Evolutionary conservation across 805 yeast genomes (phyloP).

Genomic region (Hanseniaspora valbyensis): DNA sequence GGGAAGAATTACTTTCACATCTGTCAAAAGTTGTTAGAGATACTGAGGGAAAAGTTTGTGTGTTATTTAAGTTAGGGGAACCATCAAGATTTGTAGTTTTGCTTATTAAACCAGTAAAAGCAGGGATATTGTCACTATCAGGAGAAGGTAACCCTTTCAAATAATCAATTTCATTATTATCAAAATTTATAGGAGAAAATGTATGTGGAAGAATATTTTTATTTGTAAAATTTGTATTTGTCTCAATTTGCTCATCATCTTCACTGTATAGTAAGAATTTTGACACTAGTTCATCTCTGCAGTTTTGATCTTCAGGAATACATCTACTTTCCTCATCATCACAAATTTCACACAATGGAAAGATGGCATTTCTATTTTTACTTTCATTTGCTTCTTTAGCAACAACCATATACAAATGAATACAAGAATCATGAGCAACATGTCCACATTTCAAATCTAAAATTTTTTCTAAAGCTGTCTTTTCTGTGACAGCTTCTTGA

Average conservation of each 20-base stretch:
- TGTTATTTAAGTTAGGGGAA: neutral
- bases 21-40: no score
- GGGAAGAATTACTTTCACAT: no score
- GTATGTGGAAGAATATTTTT: no score
- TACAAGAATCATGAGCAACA: conserved; percentile 48
- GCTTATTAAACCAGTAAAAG: no score
- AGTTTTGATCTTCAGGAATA: conserved; percentile 24
- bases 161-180: neutral
- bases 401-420: conserved; percentile 32
- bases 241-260: conserved; percentile 8
- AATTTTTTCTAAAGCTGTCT: conserved; percentile 36
- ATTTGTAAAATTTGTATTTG: neutral
- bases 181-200: no score
- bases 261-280: conserved; percentile 18
- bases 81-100: neutral
- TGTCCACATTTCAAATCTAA: conserved; percentile 46
- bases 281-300: conserved; percentile 25
- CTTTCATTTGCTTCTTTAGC: neutral
- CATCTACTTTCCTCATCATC: conserved; percentile 19
- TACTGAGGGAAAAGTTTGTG: no score
- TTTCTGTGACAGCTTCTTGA: conserved; percentile 38
- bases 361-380: neutral
- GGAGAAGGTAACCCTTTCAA: conserved; percentile 7
- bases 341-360: conserved; percentile 6
- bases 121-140: no score